Evolutionary conservation across 495 filamentous ascomycete species (phyloP).

Genomic region (Annulohypoxylon maeteangense): DNA sequence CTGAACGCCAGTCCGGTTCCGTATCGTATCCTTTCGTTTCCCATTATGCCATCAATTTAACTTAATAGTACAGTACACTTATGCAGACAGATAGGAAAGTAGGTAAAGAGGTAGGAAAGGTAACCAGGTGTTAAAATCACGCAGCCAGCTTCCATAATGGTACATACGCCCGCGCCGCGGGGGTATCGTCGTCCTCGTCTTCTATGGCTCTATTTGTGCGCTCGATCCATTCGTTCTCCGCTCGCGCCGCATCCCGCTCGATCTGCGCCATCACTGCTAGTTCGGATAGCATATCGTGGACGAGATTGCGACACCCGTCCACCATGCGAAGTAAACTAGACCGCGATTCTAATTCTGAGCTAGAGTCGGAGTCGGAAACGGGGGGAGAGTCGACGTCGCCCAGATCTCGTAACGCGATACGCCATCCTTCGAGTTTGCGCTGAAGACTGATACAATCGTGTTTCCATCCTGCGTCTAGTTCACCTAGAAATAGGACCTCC

Average conservation of each 20-base stretch:
- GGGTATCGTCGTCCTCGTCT: conserved; percentile 42
- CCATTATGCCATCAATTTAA: not conserved
- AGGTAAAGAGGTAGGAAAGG: not conserved
- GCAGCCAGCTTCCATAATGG: conserved; percentile 46
- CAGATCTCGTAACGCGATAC: conserved; percentile 49
- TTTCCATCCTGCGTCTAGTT: conserved; percentile 55
- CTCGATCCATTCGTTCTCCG: conserved; percentile 61
- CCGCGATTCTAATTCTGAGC: conserved; percentile 5
- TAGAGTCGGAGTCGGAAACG: not conserved
- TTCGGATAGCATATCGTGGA: conserved; percentile 61
- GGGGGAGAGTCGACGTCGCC: conserved; percentile 25
- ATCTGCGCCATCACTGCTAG: conserved; percentile 60
- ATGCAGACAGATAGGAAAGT: not conserved
- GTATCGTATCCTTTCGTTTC: conserved; percentile 3
- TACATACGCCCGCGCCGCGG: conserved; percentile 34
- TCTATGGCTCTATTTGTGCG: conserved; percentile 54
- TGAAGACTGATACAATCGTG: conserved; percentile 55
- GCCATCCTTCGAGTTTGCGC: conserved; percentile 58
- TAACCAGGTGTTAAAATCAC: not conserved
- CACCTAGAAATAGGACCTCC: conserved; percentile 53
- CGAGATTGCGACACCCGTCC: conserved; percentile 50
- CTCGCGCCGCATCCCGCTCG: conserved; percentile 55
- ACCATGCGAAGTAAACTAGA: conserved; percentile 55
- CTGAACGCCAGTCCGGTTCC: not conserved
- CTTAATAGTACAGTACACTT: not conserved